Evolutionary conservation across 2,329 filamentous ascomycete species (phyloP), one percentile per base, ranked within the genome.

Genomic region (Aspergillus glaucus): DNA sequence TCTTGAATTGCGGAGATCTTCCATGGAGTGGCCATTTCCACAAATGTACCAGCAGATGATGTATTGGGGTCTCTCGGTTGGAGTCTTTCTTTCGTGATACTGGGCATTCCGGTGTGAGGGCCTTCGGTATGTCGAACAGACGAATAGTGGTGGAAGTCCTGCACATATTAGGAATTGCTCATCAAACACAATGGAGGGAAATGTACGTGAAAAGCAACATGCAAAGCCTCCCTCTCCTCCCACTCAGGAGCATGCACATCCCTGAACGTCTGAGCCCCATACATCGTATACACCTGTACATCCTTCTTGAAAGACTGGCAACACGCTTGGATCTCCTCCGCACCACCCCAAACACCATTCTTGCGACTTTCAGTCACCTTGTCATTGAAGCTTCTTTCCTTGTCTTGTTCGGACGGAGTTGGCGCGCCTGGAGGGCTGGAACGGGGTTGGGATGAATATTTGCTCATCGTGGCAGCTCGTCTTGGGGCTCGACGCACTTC

Each of bases 261-360:
- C 58, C 66, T 79, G 70, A 72, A 72, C 36, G 56, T 55, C 46
- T 69, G 67, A 19, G 71, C 61, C n/a, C 64, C 65, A 39, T 63
- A 59, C 50, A 63, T 62, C 10, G 65, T 68, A 66, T 82, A 85
- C 48, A 86, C 79, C 56, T 78, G 77, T 47, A 87, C 79, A 62
- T 86, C 78, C 46, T 78, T 77, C 45, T 78, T 73, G 62, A 77
- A 85, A 19, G 77, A 79, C 48, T 79, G 76, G 24, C 79, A 78
- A 65, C 87, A 87, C 5, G 84, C 84, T 28, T 77, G 75, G 41
- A 88, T 78, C 66, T 86, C 82, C 69, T 84, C 76, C 50, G 86
- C 82, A 61, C 84, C 83, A 22, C 81, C 84, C 67, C 79, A 87
- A 36, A 79, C 79, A 45, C 80, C 79, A 26, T 75, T 73, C 58